A percentile compares a stretch with the other conserved stretches of the same genome.
phyloP scores from a whole-genome alignment of 805 yeast species.

The Nakazawaea wickerhamii region DNA sequence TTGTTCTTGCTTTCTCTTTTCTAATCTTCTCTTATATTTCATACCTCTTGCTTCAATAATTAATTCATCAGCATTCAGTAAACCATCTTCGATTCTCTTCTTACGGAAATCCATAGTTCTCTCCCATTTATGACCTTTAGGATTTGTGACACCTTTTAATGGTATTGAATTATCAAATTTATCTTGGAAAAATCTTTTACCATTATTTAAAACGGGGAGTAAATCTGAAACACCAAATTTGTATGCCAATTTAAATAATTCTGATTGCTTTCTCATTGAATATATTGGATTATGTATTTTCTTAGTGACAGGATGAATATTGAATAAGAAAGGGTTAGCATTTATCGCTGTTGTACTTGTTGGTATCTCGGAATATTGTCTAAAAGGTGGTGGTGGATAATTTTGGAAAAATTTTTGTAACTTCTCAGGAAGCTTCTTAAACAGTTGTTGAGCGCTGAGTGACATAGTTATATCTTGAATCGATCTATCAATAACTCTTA shows the following conservation, averaged over 20 bases:
- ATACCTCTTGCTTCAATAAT: conserved; percentile 61
- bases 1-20: conserved; percentile 32
- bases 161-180: conserved; percentile 64
- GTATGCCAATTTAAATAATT: conserved; percentile 74
- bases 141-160: conserved; percentile 70
- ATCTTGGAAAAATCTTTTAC: conserved; percentile 71
- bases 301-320: conserved; percentile 78
- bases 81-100: conserved; percentile 58
- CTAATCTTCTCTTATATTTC: conserved; percentile 39
- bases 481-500: no score
- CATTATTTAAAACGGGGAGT: conserved; percentile 58
- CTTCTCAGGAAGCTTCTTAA: conserved; percentile 55
- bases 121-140: conserved; percentile 81
- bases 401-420: conserved; percentile 70
- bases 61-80: conserved; percentile 59
- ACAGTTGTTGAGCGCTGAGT: conserved; percentile 27
- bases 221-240: conserved; percentile 75
- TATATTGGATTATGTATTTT: conserved; percentile 70
- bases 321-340: conserved; percentile 85
- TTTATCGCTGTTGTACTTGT: conserved; percentile 59
- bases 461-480: conserved; percentile 6
- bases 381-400: conserved; percentile 82
- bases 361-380: conserved; percentile 58
- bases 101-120: conserved; percentile 55
- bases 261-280: conserved; percentile 79